These are phyloP conservation scores for Microdochium paspali DNA, from an alignment of 2,329 filamentous ascomycete genomes.

Conservation along the genomic window DNA sequence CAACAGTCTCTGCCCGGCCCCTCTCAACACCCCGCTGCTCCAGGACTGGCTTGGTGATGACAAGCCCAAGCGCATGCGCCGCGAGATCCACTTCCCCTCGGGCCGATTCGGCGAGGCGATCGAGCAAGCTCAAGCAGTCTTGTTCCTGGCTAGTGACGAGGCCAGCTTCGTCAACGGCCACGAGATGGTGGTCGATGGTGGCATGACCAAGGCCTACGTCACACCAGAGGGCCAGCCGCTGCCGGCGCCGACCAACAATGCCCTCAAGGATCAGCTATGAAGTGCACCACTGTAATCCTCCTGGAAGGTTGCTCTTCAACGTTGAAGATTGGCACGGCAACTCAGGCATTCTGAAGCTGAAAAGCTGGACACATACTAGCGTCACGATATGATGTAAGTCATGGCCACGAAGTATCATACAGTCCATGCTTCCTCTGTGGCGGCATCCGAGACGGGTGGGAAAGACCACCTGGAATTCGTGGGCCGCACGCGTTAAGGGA, in stretches of 20 bases:
- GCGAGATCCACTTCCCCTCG: constrained; percentile 82
- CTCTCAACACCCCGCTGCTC: constrained; percentile 82
- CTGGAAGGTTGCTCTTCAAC: too few relatives aligned
- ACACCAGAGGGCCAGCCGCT: constrained; percentile 52
- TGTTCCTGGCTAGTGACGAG: constrained; percentile 83
- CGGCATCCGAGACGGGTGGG: too few relatives aligned
- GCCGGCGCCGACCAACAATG: constrained; percentile 49
- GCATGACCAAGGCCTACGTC: constrained; percentile 88
- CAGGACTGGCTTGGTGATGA: constrained; percentile 94
- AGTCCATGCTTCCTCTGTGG: too few relatives aligned
- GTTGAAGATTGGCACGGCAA: background rate
- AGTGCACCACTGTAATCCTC: background rate
- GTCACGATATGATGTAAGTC: too few relatives aligned
- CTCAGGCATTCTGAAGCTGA: background rate
- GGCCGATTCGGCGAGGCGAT: constrained; percentile 89
- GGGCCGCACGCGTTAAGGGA: too few relatives aligned
- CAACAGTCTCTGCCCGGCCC: constrained; percentile 84
- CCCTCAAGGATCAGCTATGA: constrained; percentile 37
- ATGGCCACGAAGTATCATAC: too few relatives aligned
- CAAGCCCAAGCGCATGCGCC: constrained; percentile 66
- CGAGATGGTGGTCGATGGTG: constrained; percentile 93
- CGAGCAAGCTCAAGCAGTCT: constrained; percentile 81
- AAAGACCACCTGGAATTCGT: too few relatives aligned
- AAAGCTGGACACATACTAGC: too few relatives aligned
- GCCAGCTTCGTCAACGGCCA: constrained; percentile 82